phyloP scores from a whole-genome alignment of 345 rosid species.

The Erysimum cheiranthoides region DNA sequence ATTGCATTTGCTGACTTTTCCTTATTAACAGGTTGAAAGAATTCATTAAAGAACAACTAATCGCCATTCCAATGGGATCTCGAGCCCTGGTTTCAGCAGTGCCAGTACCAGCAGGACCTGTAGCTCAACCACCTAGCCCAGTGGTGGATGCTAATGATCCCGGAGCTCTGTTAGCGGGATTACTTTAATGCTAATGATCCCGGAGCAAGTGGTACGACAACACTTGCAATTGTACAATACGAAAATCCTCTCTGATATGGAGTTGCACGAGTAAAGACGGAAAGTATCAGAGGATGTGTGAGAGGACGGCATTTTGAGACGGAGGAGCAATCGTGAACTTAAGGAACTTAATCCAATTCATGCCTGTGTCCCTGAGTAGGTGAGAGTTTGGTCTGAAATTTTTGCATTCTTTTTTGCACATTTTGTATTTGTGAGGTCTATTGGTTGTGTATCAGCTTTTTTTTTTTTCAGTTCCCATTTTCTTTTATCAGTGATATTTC shows the following conservation, averaged over 20 bases:
- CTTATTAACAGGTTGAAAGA: constrained; percentile 80
- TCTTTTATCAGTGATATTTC: too few relatives aligned
- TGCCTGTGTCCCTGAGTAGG: constrained; percentile 11
- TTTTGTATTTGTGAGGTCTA: too few relatives aligned
- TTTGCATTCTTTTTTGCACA: too few relatives aligned
- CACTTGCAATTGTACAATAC: constrained; percentile 10
- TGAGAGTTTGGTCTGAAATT: too few relatives aligned
- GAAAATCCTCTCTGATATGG: constrained; percentile 4
- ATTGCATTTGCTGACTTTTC: constrained; percentile 24
- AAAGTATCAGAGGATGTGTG: constrained; percentile 18
- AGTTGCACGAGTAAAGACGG: neutral
- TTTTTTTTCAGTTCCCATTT: too few relatives aligned
- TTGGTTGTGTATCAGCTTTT: too few relatives aligned
- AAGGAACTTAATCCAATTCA: neutral
- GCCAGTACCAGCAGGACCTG: constrained; percentile 44
- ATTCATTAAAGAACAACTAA: constrained; percentile 82
- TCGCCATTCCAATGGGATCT: constrained; percentile 58
- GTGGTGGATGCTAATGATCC: constrained; percentile 65
- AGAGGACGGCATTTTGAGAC: neutral
- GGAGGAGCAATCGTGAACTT: neutral
- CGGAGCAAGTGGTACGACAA: constrained; percentile 1
- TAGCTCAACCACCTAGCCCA: constrained; percentile 55
- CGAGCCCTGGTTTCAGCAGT: constrained; percentile 47
- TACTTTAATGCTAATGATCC: constrained; percentile 62
- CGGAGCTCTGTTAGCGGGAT: constrained; percentile 81